phyloP scores from a whole-genome alignment of 805 yeast genomes.

The Ogataea populi-albae region DNA sequence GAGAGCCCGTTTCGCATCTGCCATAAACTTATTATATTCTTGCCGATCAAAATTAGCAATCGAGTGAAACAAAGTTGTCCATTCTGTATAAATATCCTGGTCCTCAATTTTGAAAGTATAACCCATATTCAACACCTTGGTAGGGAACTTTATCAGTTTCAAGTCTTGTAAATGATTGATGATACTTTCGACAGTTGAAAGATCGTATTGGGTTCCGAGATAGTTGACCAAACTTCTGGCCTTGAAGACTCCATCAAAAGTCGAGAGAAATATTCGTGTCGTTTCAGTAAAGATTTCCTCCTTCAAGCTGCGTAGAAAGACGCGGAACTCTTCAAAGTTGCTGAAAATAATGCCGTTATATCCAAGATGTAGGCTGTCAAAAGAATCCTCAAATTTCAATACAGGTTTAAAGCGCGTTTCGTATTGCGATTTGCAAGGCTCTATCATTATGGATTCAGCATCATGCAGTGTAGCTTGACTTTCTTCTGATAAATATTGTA shows the following conservation, averaged over 20 bases:
- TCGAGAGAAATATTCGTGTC: slow-evolving; percentile 9
- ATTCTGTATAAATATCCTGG: slow-evolving; percentile 12
- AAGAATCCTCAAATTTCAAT: slow-evolving; percentile 5
- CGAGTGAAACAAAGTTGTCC: slow-evolving; percentile 16
- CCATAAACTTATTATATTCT: neutral
- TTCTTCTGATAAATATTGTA: no score
- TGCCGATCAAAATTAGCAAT: slow-evolving; percentile 9
- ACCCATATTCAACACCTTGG: slow-evolving; percentile 9
- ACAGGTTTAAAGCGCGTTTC: slow-evolving; percentile 4
- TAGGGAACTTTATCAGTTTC: slow-evolving; percentile 17
- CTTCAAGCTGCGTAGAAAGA: slow-evolving; percentile 6
- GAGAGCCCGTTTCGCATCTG: slow-evolving; percentile 7
- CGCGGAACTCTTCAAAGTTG: slow-evolving; percentile 10
- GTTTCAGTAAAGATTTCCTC: slow-evolving; percentile 9
- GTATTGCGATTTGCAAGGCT: slow-evolving; percentile 9
- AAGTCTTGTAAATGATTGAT: slow-evolving; percentile 14
- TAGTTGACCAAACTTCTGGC: slow-evolving; percentile 9
- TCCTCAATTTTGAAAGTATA: slow-evolving; percentile 20
- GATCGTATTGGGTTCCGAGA: slow-evolving; percentile 10
- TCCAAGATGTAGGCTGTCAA: slow-evolving; percentile 5
- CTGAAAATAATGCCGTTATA: slow-evolving; percentile 11
- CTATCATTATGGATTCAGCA: slow-evolving; percentile 8
- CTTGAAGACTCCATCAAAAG: slow-evolving; percentile 11
- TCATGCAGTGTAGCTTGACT: no score
- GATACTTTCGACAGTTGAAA: slow-evolving; percentile 17